phyloP scores from a whole-genome alignment of 331 rosid species.

The Prunus yedoensis region DNA sequence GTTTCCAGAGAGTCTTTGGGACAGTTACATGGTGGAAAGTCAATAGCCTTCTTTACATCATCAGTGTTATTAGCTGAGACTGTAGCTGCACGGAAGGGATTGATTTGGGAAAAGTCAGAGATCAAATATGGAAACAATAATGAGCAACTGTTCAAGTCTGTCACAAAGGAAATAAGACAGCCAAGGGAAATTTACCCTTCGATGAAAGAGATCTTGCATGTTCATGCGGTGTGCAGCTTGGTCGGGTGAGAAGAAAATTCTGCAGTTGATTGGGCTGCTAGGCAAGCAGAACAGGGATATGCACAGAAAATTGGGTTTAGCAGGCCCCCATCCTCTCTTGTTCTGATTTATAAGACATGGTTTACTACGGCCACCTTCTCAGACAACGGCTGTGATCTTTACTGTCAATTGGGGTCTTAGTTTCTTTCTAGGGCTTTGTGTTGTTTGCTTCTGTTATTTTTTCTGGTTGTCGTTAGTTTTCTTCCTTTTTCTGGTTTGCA shows the following conservation, averaged over 20 bases:
- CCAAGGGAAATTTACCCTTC: background rate
- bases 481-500: too few relatives aligned
- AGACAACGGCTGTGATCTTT: background rate
- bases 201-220: background rate
- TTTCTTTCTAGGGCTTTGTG: background rate
- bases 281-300: background rate
- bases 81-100: background rate
- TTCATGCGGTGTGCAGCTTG: background rate
- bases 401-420: background rate
- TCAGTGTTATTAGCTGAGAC: background rate
- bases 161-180: background rate
- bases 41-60: background rate
- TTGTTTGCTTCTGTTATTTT: too few relatives aligned
- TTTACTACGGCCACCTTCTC: background rate
- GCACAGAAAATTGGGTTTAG: background rate
- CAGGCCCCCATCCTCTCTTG: background rate
- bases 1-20: background rate
- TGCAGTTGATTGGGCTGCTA: background rate
- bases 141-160: background rate
- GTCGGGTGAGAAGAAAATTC: background rate
- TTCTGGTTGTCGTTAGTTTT: too few relatives aligned
- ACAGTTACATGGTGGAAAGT: background rate
- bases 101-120: background rate
- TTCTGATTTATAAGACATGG: background rate
- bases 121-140: background rate